These are phyloP conservation scores for Eucalyptus leucophloia DNA, from an alignment of 345 rosid genomes.

Conservation along the genomic window DNA sequence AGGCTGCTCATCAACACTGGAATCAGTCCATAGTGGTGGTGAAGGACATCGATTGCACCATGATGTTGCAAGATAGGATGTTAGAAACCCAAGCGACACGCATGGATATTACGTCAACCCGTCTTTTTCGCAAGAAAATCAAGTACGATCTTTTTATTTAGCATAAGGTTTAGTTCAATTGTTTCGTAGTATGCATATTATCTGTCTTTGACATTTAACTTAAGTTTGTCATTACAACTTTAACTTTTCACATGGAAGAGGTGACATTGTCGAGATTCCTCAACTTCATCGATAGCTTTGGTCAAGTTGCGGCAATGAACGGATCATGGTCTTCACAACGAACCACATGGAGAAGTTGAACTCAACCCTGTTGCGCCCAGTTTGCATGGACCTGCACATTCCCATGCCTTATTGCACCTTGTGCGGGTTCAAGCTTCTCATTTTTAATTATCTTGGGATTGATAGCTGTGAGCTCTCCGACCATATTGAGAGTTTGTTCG, in stretches of 20 bases:
- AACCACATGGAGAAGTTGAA: conserved; percentile 57
- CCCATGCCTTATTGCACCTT: conserved; percentile 58
- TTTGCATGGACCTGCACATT: conserved; percentile 79
- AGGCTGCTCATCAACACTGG: background rate
- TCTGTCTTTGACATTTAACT: background rate
- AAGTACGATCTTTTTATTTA: background rate
- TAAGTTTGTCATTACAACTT: too few species aligned
- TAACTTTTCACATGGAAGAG: background rate
- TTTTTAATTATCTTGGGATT: conserved; percentile 24
- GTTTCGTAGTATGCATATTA: background rate
- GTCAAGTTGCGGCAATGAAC: conserved; percentile 69
- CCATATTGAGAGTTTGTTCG: too few species aligned
- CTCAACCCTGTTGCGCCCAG: conserved; percentile 50
- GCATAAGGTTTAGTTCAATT: background rate
- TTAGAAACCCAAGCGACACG: background rate
- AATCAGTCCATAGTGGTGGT: background rate
- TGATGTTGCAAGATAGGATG: background rate
- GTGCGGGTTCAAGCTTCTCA: conserved; percentile 34
- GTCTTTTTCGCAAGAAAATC: background rate
- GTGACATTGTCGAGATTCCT: conserved; percentile 30
- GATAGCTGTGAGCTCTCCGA: background rate
- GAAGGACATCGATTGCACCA: conserved; percentile 1
- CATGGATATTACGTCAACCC: background rate
- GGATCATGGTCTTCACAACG: conserved; percentile 69
- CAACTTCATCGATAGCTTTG: conserved; percentile 78